A percentile compares a stretch with the other conserved stretches of the same genome.
phyloP scores from a whole-genome alignment of 2,329 filamentous ascomycete species.

The Nakataea oryzae region DNA sequence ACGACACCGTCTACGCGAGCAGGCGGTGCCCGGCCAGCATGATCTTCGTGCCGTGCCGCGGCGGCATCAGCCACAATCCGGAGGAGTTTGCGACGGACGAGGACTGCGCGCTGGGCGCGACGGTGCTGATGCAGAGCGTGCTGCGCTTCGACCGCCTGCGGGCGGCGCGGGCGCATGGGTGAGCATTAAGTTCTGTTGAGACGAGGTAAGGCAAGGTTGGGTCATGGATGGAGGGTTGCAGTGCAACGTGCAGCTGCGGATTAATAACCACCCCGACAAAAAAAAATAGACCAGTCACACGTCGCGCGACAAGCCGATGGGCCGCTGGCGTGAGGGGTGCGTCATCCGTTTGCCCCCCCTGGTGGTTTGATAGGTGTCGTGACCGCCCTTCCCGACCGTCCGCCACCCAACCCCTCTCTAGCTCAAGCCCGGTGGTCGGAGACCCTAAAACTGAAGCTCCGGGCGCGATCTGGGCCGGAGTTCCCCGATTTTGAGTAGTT shows the following conservation, averaged over 20 bases:
- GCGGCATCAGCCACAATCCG: slow-evolving; percentile 54
- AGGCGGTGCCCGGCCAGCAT: slow-evolving; percentile 51
- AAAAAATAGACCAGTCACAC: neutral
- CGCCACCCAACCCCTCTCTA: neutral
- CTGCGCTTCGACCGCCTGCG: slow-evolving; percentile 13
- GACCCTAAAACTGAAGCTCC: neutral
- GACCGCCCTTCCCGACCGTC: neutral
- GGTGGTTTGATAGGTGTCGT: neutral
- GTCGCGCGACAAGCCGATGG: neutral
- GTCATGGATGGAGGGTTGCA: neutral
- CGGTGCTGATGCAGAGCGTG: slow-evolving; percentile 30
- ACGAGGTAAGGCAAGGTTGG: too few relatives aligned
- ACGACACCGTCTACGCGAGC: slow-evolving; percentile 47
- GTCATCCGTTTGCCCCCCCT: neutral
- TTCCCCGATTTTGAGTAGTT: neutral
- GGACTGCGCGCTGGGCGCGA: slow-evolving; percentile 45
- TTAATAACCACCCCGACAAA: neutral
- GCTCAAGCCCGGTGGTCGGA: neutral
- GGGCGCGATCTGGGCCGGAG: too few relatives aligned
- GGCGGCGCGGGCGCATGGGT: neutral
- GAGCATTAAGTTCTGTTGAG: neutral
- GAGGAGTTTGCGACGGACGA: slow-evolving; percentile 50
- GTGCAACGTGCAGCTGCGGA: neutral
- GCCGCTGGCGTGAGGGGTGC: neutral
- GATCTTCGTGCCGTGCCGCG: slow-evolving; percentile 55